phyloP scores from a whole-genome alignment of 2,329 filamentous ascomycete species.

The Ascochyta koolunga region DNA sequence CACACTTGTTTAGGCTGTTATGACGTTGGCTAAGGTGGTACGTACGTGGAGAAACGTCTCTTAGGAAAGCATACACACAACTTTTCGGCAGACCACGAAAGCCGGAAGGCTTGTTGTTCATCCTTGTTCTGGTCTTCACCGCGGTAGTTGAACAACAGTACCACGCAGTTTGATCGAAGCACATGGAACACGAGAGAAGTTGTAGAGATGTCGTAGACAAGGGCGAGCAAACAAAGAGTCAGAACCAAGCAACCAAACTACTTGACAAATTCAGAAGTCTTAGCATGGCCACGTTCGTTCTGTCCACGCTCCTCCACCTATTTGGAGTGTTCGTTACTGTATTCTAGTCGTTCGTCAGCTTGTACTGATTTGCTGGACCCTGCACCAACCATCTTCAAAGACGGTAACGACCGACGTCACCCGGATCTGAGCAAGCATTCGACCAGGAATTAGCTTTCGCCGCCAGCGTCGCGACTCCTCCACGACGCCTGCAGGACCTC shows the following conservation, averaged over 20 bases:
- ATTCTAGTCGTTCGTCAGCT: constrained; percentile 5
- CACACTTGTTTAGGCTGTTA: constrained; percentile 12
- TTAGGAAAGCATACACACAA: not conserved
- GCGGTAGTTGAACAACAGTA: not conserved
- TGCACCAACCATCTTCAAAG: constrained; percentile 21
- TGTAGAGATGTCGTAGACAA: constrained; percentile 1
- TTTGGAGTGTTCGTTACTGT: not conserved
- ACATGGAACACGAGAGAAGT: constrained; percentile 34
- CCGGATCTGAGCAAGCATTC: constrained; percentile 20
- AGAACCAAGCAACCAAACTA: constrained; percentile 3
- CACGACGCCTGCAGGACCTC: not conserved
- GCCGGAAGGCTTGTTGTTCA: not conserved
- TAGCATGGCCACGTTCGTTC: not conserved
- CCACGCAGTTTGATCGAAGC: constrained; percentile 24
- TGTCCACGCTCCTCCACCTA: not conserved
- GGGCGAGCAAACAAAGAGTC: constrained; percentile 32
- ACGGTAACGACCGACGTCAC: constrained; percentile 37
- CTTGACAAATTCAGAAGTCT: not conserved
- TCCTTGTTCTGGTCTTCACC: not conserved
- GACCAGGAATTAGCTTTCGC: constrained; percentile 27
- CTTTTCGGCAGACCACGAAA: not conserved
- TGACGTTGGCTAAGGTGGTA: constrained; percentile 18
- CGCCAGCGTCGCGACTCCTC: constrained; percentile 21
- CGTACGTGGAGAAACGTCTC: not conserved
- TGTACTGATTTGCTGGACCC: constrained; percentile 28